Percentiles rank a stretch among this genome's conserved stretches.
Conservation (phyloP, 2,329 filamentous ascomycete genomes). For the Myriosclerotinia curreyana region DNA sequence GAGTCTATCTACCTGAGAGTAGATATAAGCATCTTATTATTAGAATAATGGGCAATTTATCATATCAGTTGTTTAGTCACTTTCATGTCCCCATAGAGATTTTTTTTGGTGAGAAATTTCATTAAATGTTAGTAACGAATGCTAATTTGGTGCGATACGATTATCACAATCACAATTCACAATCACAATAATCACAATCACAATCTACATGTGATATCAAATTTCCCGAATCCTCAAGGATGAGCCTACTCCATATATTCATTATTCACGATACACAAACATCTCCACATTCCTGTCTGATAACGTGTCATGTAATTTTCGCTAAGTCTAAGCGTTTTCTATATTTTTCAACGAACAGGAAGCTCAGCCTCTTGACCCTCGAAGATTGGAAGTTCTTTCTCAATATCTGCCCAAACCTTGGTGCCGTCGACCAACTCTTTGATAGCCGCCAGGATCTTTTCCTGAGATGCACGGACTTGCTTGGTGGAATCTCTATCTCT, state of each 20-base stretch:
- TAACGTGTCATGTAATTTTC: background rate
- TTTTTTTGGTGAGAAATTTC: too few species aligned
- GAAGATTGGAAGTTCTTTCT: slow-evolving; percentile 77
- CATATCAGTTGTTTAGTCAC: too few species aligned
- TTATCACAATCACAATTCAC: background rate
- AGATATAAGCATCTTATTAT: background rate
- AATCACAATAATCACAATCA: background rate
- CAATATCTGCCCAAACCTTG: slow-evolving; percentile 66
- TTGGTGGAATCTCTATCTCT: slow-evolving; percentile 87
- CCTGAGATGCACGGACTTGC: slow-evolving; percentile 81
- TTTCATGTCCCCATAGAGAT: background rate
- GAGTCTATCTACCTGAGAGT: too few species aligned
- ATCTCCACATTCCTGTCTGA: slow-evolving; percentile 8
- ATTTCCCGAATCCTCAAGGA: slow-evolving; percentile 4
- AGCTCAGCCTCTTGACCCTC: slow-evolving; percentile 63
- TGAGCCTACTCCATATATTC: background rate
- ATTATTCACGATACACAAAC: background rate
- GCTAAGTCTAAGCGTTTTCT: background rate
- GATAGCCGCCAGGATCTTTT: slow-evolving; percentile 74
- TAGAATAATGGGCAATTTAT: background rate
- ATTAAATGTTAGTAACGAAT: background rate
- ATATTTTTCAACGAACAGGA: slow-evolving; percentile 26
- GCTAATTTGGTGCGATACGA: background rate
- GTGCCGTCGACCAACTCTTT: slow-evolving; percentile 46
- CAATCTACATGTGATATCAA: background rate